Evolutionary conservation across 2,329 filamentous ascomycete genomes (phyloP), one percentile per base, ranked within the genome.

Genomic region (Podosphaera aphanis): DNA sequence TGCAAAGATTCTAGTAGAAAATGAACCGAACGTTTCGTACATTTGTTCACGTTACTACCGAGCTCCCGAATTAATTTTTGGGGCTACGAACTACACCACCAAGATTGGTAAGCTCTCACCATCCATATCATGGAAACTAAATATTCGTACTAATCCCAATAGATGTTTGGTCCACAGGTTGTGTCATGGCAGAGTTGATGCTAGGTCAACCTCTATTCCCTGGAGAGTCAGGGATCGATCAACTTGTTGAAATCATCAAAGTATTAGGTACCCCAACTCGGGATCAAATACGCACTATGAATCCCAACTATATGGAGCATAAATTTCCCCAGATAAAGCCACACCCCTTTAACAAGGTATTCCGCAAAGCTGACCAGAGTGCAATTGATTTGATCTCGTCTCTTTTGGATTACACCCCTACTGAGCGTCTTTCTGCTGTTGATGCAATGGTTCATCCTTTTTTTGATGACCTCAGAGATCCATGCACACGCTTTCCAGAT

Each of bases 281-380:
- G 52, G 90, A 98, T 63, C 90, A 98, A 64, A 98, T 98, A 59
- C 83, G 90, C 55, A 98, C 90, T 53, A 98, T 98, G 90, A 98
- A 98, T 65, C 90, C 90, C 49, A 98, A 98, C 65, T 98, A 98
- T 66, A 98, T 98, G 90, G 90, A 98, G 67, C 90, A 98, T 69
- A 95, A 95, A 68, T 98, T 98, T 65, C 90, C 90, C 42, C 90
- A 98, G 64, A 98, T 98, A 69, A 98, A 98, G 70, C 90, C 90
- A 48, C 90, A 98, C 60, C 90, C 90, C 23, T 98, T 98, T 71
- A 92, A 82, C 67, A 95, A 95, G 74, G 90, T 98, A 47, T 95
- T 98, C 74, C 79, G 90, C 55, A 94, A 92, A 73, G 90, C 90
- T 47, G 84, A 93, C 54, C 72, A 77, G 27, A 86, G 84, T 58